A percentile compares a stretch with the other conserved stretches of the same genome.
Evolutionary conservation across 257 asterid species (phyloP).

Genomic region (Cordia subcordata): DNA sequence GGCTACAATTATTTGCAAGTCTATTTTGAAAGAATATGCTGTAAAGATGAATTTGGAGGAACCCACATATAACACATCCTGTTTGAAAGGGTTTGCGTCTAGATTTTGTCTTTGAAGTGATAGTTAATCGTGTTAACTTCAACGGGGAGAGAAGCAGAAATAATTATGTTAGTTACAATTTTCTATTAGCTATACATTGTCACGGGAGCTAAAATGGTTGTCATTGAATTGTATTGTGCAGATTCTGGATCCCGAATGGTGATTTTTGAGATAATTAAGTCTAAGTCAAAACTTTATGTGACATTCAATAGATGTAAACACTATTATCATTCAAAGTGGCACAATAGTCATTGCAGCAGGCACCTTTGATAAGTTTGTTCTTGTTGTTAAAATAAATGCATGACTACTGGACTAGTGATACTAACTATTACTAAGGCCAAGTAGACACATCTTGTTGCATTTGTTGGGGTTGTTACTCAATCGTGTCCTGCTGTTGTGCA

Average conservation of each 20-base stretch:
- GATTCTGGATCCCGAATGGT: conserved; percentile 31
- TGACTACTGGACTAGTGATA: no score
- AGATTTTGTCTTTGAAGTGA: conserved; percentile 32
- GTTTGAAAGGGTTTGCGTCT: conserved; percentile 22
- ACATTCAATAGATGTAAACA: conserved; percentile 22
- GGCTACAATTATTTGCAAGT: conserved; percentile 50
- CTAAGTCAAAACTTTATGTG: conserved; percentile 36
- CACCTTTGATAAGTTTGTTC: no score
- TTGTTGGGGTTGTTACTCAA: no score
- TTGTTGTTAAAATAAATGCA: no score
- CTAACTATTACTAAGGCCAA: neutral
- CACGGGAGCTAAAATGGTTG: neutral
- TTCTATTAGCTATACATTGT: neutral
- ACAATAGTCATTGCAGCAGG: conserved; percentile 5
- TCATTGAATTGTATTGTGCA: conserved; percentile 19
- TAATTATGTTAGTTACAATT: conserved; percentile 4
- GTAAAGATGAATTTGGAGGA: conserved; percentile 25
- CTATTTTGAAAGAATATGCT: conserved; percentile 46
- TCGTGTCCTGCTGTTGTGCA: no score
- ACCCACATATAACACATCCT: conserved; percentile 38
- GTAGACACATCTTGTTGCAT: no score
- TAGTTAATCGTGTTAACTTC: conserved; percentile 35
- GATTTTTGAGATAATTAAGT: conserved; percentile 38
- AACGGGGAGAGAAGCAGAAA: conserved; percentile 39
- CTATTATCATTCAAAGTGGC: conserved; percentile 7